These are phyloP conservation scores for Chrysoporthe deuterocubensis DNA, from an alignment of 2,329 filamentous ascomycete species.

Conservation along the genomic window DNA sequence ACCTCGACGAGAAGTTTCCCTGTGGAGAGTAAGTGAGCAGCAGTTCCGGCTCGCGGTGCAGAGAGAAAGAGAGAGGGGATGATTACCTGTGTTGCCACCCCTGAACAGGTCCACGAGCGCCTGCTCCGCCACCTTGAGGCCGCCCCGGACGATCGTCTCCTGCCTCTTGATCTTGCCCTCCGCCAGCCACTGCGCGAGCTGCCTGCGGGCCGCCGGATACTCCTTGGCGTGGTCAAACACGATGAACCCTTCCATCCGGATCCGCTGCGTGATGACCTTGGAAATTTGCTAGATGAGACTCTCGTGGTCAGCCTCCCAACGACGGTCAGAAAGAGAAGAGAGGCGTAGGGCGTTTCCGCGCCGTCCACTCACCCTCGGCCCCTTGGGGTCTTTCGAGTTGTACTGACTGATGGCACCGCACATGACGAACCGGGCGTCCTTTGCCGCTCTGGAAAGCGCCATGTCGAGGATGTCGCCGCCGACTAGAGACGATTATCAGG, in stretches of 20 bases:
- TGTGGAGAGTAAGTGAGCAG: constrained; percentile 8
- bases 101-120: constrained; percentile 67
- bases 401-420: constrained; percentile 54
- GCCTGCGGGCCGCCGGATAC: constrained; percentile 59
- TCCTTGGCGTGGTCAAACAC: constrained; percentile 68
- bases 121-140: constrained; percentile 65
- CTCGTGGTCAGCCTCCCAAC: background rate
- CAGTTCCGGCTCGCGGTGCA: background rate
- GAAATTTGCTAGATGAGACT: constrained; percentile 23
- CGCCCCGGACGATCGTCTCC: constrained; percentile 72
- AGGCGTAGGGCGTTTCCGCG: background rate
- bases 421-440: constrained; percentile 68
- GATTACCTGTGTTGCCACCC: constrained; percentile 68
- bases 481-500: constrained; percentile 42
- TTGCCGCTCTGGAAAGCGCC: constrained; percentile 65
- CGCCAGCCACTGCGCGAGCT: constrained; percentile 68
- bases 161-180: constrained; percentile 75
- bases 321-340: background rate
- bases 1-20: constrained; percentile 61
- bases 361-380: constrained; percentile 17
- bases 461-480: constrained; percentile 73
- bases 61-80: too few species aligned
- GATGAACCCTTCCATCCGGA: constrained; percentile 70
- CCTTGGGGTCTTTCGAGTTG: constrained; percentile 25
- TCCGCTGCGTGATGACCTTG: constrained; percentile 28